phyloP scores from a whole-genome alignment of 2,329 filamentous ascomycete species.

The Juglanconis oblonga region DNA sequence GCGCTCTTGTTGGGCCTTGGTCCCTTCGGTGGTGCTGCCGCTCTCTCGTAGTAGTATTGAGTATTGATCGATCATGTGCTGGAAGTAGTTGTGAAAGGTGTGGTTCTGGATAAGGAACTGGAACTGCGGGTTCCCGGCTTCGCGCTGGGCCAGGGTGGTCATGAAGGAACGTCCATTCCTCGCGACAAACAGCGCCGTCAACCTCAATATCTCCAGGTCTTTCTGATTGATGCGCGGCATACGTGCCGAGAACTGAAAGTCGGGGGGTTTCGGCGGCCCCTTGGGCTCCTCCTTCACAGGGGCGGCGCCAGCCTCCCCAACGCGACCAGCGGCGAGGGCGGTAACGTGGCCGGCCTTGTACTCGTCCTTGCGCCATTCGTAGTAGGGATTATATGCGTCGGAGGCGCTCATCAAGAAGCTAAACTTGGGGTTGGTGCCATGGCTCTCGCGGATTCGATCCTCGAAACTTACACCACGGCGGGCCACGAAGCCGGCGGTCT shows the following conservation, averaged over 20 bases:
- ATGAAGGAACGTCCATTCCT: constrained; percentile 91
- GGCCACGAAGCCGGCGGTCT: constrained; percentile 88
- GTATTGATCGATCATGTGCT: constrained; percentile 89
- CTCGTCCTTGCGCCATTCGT: constrained; percentile 85
- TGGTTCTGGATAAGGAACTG: constrained; percentile 95
- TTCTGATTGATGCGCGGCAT: constrained; percentile 97
- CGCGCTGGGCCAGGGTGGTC: constrained; percentile 83
- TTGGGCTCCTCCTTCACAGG: constrained; percentile 64
- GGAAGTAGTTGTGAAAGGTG: constrained; percentile 94
- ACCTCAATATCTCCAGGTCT: constrained; percentile 70
- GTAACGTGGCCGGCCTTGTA: constrained; percentile 82
- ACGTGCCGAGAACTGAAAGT: constrained; percentile 90
- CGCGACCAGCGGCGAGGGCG: constrained; percentile 71
- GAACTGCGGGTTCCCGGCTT: constrained; percentile 89
- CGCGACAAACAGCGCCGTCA: constrained; percentile 89
- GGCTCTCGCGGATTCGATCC: constrained; percentile 81
- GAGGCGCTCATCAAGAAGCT: constrained; percentile 78
- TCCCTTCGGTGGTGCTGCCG: constrained; percentile 62
- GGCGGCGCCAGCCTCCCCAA: constrained; percentile 56
- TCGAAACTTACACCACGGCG: constrained; percentile 69
- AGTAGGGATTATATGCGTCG: constrained; percentile 86
- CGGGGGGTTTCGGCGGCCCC: constrained; percentile 79
- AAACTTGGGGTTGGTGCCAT: constrained; percentile 83
- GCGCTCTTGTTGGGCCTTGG: constrained; percentile 69
- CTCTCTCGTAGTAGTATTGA: constrained; percentile 70